Conservation (phyloP, 2,329 filamentous ascomycete genomes). For the Colletotrichum simmondsii region DNA sequence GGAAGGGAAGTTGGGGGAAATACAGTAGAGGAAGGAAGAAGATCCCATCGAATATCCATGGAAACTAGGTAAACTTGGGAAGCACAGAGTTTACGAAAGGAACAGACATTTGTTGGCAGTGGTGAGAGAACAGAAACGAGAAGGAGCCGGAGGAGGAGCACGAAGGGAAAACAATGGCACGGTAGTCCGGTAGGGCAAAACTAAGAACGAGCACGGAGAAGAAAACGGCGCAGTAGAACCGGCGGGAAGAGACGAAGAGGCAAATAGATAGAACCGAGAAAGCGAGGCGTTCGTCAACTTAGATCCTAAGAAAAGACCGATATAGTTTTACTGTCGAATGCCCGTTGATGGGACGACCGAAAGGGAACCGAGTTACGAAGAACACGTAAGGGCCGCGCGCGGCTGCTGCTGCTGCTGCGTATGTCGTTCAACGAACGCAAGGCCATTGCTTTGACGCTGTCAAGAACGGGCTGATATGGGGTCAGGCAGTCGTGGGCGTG, state of each 20-base stretch:
- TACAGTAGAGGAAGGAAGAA: too few relatives aligned
- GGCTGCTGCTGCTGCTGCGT: background rate
- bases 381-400: background rate
- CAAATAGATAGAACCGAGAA: too few relatives aligned
- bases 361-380: constrained; percentile 3
- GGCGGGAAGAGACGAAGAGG: too few relatives aligned
- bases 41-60: too few relatives aligned
- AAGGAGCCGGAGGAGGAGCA: background rate
- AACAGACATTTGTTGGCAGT: background rate
- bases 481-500: background rate
- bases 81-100: background rate
- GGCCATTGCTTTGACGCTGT: constrained; percentile 19
- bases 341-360: constrained; percentile 34
- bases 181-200: too few relatives aligned
- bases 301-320: background rate
- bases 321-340: constrained; percentile 1
- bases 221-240: too few relatives aligned
- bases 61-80: background rate
- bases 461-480: background rate
- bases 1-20: background rate
- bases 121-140: background rate
- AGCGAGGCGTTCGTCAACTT: background rate
- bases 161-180: background rate
- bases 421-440: background rate
- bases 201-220: too few relatives aligned